These are phyloP conservation scores for Corchorus capsularis DNA, from an alignment of 345 rosid genomes.

Conservation along the genomic window DNA sequence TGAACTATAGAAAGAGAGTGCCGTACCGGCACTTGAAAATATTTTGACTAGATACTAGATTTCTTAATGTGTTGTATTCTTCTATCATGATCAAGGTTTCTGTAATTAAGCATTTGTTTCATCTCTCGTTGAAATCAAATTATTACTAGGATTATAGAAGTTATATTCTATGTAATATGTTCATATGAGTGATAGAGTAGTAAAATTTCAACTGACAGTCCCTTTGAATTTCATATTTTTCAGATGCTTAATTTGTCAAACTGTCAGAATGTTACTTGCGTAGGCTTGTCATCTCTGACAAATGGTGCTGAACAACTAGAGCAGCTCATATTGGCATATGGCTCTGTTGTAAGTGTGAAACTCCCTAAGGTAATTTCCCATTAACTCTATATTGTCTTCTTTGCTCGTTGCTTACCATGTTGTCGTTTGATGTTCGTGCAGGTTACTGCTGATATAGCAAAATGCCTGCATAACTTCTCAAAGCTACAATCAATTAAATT, in stretches of 20 bases:
- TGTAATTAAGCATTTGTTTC: neutral
- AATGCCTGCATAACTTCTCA: conserved; percentile 38
- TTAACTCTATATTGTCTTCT: neutral
- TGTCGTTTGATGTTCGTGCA: conserved; percentile 6
- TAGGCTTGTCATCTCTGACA: conserved; percentile 39
- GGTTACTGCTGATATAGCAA: conserved; percentile 23
- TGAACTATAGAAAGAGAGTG: neutral
- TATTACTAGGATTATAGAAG: neutral
- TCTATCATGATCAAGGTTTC: neutral
- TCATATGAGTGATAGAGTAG: neutral
- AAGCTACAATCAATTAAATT: conserved; percentile 38
- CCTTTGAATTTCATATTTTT: conserved; percentile 10
- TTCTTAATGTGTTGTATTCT: neutral
- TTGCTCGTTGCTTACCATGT: conserved; percentile 15
- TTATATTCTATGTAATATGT: neutral
- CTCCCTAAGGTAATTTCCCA: conserved; percentile 9
- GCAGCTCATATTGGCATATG: conserved; percentile 39
- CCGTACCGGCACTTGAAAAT: neutral
- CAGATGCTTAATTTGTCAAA: conserved; percentile 47
- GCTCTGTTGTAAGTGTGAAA: conserved; percentile 38
- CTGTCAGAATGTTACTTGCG: conserved; percentile 47
- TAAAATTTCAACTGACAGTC: neutral
- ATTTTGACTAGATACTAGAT: neutral
- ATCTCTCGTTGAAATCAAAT: neutral
- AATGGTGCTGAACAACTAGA: conserved; percentile 37